phyloP scores from a whole-genome alignment of 176 grass and related monocot genomes.

The Musa beccarii region DNA sequence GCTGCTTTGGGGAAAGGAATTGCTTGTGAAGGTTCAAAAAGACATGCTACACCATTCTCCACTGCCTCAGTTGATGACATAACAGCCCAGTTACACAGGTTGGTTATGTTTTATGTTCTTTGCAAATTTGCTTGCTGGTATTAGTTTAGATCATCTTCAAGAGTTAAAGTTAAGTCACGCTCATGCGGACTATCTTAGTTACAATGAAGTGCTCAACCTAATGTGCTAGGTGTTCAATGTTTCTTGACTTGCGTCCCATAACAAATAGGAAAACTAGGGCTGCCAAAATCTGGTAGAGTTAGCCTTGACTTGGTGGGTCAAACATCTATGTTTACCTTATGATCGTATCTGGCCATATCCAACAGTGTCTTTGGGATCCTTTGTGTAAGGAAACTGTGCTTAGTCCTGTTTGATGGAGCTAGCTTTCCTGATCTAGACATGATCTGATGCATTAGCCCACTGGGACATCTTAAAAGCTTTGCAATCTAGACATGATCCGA shows the following conservation, averaged over 20 bases:
- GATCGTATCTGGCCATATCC: background rate
- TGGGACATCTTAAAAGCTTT: too few relatives aligned
- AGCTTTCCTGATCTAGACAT: too few relatives aligned
- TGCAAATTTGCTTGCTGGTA: background rate
- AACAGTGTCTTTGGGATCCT: too few relatives aligned
- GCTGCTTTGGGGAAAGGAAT: constrained; percentile 97
- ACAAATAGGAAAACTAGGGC: background rate
- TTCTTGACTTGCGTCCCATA: background rate
- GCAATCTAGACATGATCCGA: too few relatives aligned
- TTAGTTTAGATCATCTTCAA: background rate
- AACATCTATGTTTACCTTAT: background rate
- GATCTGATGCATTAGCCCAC: too few relatives aligned
- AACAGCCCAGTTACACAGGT: constrained; percentile 75
- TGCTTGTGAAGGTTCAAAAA: constrained; percentile 41
- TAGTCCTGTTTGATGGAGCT: too few relatives aligned
- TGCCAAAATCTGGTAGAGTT: background rate
- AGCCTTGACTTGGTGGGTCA: background rate
- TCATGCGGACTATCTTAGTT: background rate
- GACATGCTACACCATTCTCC: constrained; percentile 87
- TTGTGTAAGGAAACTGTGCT: too few relatives aligned
- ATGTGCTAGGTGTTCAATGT: background rate
- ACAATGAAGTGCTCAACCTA: background rate
- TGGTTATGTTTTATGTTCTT: constrained; percentile 18
- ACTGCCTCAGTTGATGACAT: constrained; percentile 75
- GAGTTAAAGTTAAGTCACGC: background rate